Base-by-base conservation (phyloP, 176 grass and related monocot genomes). In the Juncus effusus region DNA sequence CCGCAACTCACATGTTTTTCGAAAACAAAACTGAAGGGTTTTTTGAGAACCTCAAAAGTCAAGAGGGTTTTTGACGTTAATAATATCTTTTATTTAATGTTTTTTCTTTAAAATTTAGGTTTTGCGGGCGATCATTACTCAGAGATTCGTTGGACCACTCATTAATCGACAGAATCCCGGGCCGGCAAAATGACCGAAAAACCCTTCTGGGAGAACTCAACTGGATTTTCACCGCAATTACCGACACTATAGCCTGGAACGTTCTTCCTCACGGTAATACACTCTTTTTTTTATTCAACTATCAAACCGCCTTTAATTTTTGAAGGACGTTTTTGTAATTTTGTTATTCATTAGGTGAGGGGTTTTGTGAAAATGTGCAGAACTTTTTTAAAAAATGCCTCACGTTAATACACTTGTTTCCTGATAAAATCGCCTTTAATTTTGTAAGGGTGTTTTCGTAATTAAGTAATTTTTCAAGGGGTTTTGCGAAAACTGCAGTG, bases 151-250 rank as follows among this genome's bases (percentile, higher is more conserved):
- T 99, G 75, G 73, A 81, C 39, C 64, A 60, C 16, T 76, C 78
- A 63, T 78, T 90, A 54, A 99, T 93, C 51, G 85, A 99, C 45
- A 74, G 82, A 89, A 93, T 99, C 50, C 94, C 94, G 74, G 94
- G 94, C 64, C 74, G 88, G 44, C 94, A 93, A 87, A 99, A 93
- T 87, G 94, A 99, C 62, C 88, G 94, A 38, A 99, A 87, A 89
- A 99, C 94, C 38, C 88, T 99, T 63, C 72, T 99, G 36, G 94
- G 94, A 16, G 94, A 99, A 69, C 74, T 99, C 41, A 99, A 99
- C 74, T 99, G 94, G 94, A 99, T 99, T 93, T 93, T 93, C 65
- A 99, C 94, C 28, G 94, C 94, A 50, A 81, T 99, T 62, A 99
- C 94, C 40, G 94, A 99, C 57, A 99, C 94, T 57, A 90, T 99